Conservation (phyloP, 208 protist genomes). For the Trypanosoma vivax region DNA sequence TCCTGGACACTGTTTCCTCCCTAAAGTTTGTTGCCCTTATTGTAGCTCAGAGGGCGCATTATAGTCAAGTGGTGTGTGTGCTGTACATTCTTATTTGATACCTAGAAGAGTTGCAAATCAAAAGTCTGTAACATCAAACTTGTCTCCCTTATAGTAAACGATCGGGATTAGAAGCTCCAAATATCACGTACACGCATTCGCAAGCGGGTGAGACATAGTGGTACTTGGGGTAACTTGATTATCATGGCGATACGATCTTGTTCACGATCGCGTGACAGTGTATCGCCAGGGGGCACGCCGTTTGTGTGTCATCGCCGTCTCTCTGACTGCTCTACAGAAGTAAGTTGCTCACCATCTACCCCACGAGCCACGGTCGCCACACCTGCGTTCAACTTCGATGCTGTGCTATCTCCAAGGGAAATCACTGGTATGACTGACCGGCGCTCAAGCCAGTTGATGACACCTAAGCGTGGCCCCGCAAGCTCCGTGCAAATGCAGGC, state of each 20-base stretch:
- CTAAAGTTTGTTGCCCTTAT: too few relatives aligned
- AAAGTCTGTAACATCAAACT: too few relatives aligned
- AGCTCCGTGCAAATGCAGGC: neutral
- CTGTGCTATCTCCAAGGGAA: neutral
- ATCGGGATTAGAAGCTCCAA: too few relatives aligned
- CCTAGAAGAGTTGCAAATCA: too few relatives aligned
- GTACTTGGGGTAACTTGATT: too few relatives aligned
- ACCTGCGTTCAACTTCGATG: neutral
- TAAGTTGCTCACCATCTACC: conserved; percentile 10
- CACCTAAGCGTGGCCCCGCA: conserved; percentile 9
- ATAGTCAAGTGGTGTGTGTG: too few relatives aligned
- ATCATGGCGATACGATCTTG: conserved; percentile 23
- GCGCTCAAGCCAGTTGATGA: conserved; percentile 11
- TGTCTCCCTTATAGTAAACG: too few relatives aligned
- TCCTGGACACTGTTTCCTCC: too few relatives aligned
- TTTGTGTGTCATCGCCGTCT: conserved; percentile 22
- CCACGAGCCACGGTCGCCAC: neutral
- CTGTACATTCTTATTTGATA: too few relatives aligned
- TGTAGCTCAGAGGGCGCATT: too few relatives aligned
- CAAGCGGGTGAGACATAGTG: too few relatives aligned
- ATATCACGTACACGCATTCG: too few relatives aligned
- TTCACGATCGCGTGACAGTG: conserved; percentile 19
- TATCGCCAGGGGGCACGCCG: conserved; percentile 9
- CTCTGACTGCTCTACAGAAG: conserved; percentile 17
- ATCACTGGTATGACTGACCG: neutral